phyloP scores from a whole-genome alignment of 1,284 basidiomycete species.

The Caloboletus firmus region DNA sequence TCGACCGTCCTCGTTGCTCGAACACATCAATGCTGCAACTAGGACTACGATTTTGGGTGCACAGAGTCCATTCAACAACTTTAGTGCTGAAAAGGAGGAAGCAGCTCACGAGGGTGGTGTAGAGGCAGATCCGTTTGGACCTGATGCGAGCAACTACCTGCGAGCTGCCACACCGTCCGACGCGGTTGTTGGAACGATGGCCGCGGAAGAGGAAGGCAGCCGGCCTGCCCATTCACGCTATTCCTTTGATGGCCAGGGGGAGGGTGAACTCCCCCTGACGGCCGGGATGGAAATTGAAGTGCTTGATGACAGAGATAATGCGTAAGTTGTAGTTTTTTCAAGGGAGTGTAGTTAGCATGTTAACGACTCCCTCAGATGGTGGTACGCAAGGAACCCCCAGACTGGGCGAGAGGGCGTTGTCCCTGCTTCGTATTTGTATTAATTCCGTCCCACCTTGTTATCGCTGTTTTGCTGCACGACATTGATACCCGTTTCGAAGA shows the following conservation, averaged over 20 bases:
- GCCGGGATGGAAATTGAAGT: constrained; percentile 75
- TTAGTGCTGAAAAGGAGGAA: constrained; percentile 55
- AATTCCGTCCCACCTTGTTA: constrained; percentile 33
- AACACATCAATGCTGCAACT: constrained; percentile 86
- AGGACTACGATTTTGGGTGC: constrained; percentile 71
- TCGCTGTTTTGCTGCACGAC: constrained; percentile 30
- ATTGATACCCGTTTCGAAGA: constrained; percentile 37
- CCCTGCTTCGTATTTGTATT: constrained; percentile 85
- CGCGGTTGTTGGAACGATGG: constrained; percentile 58
- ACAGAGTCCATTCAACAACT: constrained; percentile 48
- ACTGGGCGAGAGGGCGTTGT: constrained; percentile 85
- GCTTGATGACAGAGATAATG: constrained; percentile 74
- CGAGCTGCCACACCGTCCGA: constrained; percentile 79
- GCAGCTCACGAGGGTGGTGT: constrained; percentile 36
- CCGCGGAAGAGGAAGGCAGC: constrained; percentile 61
- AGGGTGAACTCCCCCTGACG: constrained; percentile 70
- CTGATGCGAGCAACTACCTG: constrained; percentile 71
- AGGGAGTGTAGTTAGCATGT: neutral
- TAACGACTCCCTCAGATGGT: constrained; percentile 63
- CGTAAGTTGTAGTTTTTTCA: constrained; percentile 51
- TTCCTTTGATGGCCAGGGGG: constrained; percentile 74
- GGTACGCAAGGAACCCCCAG: constrained; percentile 81
- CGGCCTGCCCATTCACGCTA: constrained; percentile 76
- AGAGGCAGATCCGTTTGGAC: constrained; percentile 54
- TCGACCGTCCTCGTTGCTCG: constrained; percentile 76